These are phyloP conservation scores for Xylariaceae sp. DNA, from an alignment of 2,329 filamentous ascomycete genomes.

Conservation along the genomic window DNA sequence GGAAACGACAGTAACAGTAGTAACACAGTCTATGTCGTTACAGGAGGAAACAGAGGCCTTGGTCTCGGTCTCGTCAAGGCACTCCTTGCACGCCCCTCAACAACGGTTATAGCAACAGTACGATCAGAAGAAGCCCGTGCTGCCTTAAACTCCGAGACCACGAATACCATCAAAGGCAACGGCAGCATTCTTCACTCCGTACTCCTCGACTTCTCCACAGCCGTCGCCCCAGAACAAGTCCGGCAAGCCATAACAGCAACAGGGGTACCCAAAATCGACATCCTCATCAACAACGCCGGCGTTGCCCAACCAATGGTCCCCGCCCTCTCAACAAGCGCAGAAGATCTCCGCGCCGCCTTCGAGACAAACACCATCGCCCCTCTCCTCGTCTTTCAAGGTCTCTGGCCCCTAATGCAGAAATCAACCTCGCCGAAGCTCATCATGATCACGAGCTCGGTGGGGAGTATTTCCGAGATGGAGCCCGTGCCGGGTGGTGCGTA, in stretches of 20 bases:
- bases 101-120: slow-evolving; percentile 41
- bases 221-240: slow-evolving; percentile 28
- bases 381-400: slow-evolving; percentile 33
- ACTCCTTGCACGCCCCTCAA: slow-evolving; percentile 47
- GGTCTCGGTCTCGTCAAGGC: slow-evolving; percentile 35
- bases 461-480: slow-evolving; percentile 32
- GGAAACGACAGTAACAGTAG: neutral
- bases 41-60: slow-evolving; percentile 39
- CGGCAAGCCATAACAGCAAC: slow-evolving; percentile 27
- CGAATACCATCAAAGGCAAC: slow-evolving; percentile 24
- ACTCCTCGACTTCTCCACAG: slow-evolving; percentile 34
- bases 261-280: slow-evolving; percentile 39
- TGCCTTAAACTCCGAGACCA: slow-evolving; percentile 17
- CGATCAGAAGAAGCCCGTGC: slow-evolving; percentile 26
- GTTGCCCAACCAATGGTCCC: slow-evolving; percentile 31
- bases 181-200: slow-evolving; percentile 33
- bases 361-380: slow-evolving; percentile 42
- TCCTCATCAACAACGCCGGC: slow-evolving; percentile 49
- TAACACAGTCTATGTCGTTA: slow-evolving; percentile 36
- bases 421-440: slow-evolving; percentile 31
- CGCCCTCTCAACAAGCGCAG: slow-evolving; percentile 28
- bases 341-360: slow-evolving; percentile 37
- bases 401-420: slow-evolving; percentile 35
- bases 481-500: slow-evolving; percentile 32
- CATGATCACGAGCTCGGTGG: slow-evolving; percentile 35